phyloP scores from a whole-genome alignment of 495 filamentous ascomycete genomes.

The Aspergillus haitiensis region DNA sequence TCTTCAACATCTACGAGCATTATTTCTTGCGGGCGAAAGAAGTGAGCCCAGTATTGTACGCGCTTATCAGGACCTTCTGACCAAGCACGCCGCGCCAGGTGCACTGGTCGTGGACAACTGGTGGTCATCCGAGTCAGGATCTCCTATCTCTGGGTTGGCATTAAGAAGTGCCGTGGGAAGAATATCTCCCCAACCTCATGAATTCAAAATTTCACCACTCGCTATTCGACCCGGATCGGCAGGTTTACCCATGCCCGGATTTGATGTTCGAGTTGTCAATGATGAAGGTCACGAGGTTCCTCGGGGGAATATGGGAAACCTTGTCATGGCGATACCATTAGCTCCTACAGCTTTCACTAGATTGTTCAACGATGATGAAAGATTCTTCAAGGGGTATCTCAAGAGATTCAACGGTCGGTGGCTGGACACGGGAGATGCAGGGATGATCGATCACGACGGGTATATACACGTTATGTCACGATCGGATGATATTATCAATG shows the following conservation, averaged over 20 bases:
- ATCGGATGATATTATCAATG: constrained; percentile 92
- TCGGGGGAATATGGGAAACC: constrained; percentile 80
- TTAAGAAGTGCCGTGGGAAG: constrained; percentile 45
- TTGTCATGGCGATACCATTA: constrained; percentile 78
- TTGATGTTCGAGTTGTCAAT: constrained; percentile 80
- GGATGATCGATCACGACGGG: constrained; percentile 76
- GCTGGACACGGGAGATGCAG: constrained; percentile 90
- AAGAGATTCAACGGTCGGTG: constrained; percentile 76
- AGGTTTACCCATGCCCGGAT: constrained; percentile 86
- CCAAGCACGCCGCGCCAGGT: constrained; percentile 58
- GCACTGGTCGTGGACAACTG: constrained; percentile 86
- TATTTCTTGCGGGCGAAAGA: constrained; percentile 87
- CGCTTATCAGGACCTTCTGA: constrained; percentile 71
- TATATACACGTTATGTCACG: constrained; percentile 87
- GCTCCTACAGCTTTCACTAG: constrained; percentile 83
- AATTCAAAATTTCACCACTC: constrained; percentile 33
- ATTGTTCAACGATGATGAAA: constrained; percentile 78
- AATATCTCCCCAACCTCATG: constrained; percentile 13
- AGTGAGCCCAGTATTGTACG: constrained; percentile 84
- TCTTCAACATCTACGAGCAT: constrained; percentile 62
- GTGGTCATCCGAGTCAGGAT: constrained; percentile 94
- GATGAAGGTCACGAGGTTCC: constrained; percentile 71
- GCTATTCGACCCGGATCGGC: constrained; percentile 79
- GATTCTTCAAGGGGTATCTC: constrained; percentile 80
- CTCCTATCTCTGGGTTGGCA: constrained; percentile 81